A percentile compares a stretch with the other conserved stretches of the same genome.
Evolutionary conservation across 805 yeast species (phyloP).

Genomic region (Zygosaccharomyces pseudorouxii): DNA sequence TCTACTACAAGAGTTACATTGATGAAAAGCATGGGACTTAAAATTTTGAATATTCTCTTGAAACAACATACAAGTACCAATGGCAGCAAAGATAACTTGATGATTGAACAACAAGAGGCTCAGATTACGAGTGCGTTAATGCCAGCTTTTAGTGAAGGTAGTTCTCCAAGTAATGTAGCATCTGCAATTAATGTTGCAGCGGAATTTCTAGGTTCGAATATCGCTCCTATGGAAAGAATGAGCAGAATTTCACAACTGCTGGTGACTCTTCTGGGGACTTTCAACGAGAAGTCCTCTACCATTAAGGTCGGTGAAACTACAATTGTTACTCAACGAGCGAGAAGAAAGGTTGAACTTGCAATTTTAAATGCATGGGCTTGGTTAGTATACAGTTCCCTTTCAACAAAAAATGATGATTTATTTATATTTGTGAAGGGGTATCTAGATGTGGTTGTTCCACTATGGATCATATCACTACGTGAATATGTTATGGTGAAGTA

Average conservation of each 20-base stretch:
- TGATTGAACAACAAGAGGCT: constrained; percentile 90
- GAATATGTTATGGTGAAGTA: constrained; percentile 70
- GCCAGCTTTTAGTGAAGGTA: constrained; percentile 75
- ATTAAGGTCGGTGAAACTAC: constrained; percentile 55
- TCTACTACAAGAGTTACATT: constrained; percentile 64
- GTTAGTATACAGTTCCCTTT: constrained; percentile 38
- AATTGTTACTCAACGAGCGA: constrained; percentile 42
- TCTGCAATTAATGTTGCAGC: constrained; percentile 77
- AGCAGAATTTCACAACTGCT: constrained; percentile 60
- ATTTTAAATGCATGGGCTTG: constrained; percentile 73
- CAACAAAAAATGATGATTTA: constrained; percentile 38
- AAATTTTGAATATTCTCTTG: constrained; percentile 59
- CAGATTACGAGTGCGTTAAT: constrained; percentile 85
- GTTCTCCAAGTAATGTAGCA: constrained; percentile 68
- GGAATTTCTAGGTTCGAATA: constrained; percentile 60
- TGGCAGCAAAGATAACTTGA: constrained; percentile 66
- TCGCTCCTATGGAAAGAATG: constrained; percentile 46
- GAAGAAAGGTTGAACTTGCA: constrained; percentile 53
- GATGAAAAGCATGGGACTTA: constrained; percentile 61
- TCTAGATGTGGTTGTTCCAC: constrained; percentile 55
- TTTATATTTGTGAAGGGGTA: constrained; percentile 50
- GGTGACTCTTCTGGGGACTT: constrained; percentile 60
- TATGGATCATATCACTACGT: constrained; percentile 74
- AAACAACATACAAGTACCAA: constrained; percentile 53
- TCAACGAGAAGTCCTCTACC: constrained; percentile 23